Percentiles rank a stretch among this genome's conserved stretches.
phyloP scores from a whole-genome alignment of 352 stramenopile genomes.

The Pythium dissotocum region DNA sequence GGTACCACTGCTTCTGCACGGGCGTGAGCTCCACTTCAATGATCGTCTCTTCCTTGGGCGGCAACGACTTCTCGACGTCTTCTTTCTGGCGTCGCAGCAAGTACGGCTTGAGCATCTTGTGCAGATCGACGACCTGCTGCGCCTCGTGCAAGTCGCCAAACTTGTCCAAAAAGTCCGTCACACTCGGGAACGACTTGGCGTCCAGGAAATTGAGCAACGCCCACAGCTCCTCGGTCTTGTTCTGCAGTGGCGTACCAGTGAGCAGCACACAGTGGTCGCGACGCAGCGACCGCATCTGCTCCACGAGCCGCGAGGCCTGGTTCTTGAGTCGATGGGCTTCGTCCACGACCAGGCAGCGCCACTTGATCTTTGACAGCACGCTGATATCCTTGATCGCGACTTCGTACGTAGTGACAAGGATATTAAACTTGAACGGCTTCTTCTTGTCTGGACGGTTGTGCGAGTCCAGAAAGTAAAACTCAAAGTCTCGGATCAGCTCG shows the following conservation, averaged over 20 bases:
- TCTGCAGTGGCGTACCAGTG: conserved; percentile 89
- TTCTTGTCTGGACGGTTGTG: conserved; percentile 77
- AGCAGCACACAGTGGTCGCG: conserved; percentile 86
- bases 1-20: conserved; percentile 91
- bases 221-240: conserved; percentile 99
- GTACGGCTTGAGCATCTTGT: conserved; percentile 91
- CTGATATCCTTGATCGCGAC: conserved; percentile 89
- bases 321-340: conserved; percentile 90
- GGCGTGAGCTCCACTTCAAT: conserved; percentile 90
- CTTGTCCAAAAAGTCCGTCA: conserved; percentile 93
- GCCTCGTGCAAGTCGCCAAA: conserved; percentile 88
- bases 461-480: conserved; percentile 91
- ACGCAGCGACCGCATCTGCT: conserved; percentile 81
- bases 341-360: conserved; percentile 88
- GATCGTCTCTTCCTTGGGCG: conserved; percentile 90
- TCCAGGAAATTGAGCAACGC: conserved; percentile 99
- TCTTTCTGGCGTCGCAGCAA: conserved; percentile 88
- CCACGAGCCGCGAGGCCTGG: conserved; percentile 79
- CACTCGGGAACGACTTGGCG: conserved; percentile 90
- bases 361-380: conserved; percentile 95
- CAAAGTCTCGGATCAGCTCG: conserved; percentile 93
- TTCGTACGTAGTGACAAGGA: conserved; percentile 91
- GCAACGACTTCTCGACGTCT: conserved; percentile 89
- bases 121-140: conserved; percentile 86
- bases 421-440: conserved; percentile 88